Evolutionary conservation across 2,329 filamentous ascomycete genomes (phyloP), one percentile per base, ranked within the genome.

Genomic region (Neocucurbitaria cava): DNA sequence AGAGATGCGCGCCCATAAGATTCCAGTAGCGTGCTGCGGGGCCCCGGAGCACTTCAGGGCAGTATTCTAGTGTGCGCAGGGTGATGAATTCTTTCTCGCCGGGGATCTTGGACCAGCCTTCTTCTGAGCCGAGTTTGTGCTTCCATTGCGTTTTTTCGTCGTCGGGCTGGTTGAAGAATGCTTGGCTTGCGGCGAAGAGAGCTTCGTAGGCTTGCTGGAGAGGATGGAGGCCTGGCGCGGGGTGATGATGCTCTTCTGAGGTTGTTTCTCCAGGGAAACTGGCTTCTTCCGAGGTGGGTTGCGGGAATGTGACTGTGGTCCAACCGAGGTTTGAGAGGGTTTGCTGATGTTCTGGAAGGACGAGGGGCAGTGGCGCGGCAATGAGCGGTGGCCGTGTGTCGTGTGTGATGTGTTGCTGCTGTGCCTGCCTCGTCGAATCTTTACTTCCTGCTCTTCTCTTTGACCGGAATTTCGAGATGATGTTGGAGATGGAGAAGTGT

Each of bases 11-110:
- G 24, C 71, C 73, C 47, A 71, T 67, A 13, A 71, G 57, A 26
- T 69, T 56, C 74, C 74, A 76, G 47, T 71, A 75, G 15, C 45
- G 47, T 53, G 69, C 64, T 6, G 72, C 73, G 0, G 73, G 64
- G 1, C 9, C 63, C 15, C 65, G 61, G 3, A 76, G 57, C 10
- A 73, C 51, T 9, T 72, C 68, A 9, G 73, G 73, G 20, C 70
- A 74, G 24, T 70, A 68, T 1, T 58, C 59, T 1, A 73, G 48
- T 1, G 68, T 72, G 4, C 74, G 64, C 2, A 76, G 46, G 0
- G 74, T 76, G 54, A 76, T 73, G 57, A 76, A 76, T 52, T 76
- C 74, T 49, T 76, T 76, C 48, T 76, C 74, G 7, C 74, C 73
- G 0, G 61, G 62, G 17, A 76, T 71, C 18, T 62, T 64, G 20